Conservation (phyloP, 108 stramenopile genomes). For the Pseudonitzschia multistriata region DNA sequence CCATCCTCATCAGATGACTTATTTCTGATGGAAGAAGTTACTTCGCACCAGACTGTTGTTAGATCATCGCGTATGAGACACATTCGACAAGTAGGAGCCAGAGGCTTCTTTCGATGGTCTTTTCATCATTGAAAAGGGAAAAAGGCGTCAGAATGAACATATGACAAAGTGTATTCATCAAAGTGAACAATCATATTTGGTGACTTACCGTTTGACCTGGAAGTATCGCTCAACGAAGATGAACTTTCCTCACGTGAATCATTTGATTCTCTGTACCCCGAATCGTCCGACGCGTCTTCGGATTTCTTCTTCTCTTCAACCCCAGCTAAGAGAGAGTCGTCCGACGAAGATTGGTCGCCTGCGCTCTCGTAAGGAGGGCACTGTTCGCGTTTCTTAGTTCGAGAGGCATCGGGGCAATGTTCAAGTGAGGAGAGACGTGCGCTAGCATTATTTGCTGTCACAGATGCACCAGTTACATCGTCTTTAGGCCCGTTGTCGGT, state of each 20-base stretch:
- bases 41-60: constrained; percentile 85
- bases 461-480: constrained; percentile 81
- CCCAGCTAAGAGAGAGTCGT: constrained; percentile 48
- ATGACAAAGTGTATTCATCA: not conserved
- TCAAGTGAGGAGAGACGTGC: constrained; percentile 74
- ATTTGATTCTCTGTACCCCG: constrained; percentile 77
- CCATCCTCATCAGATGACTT: constrained; percentile 41
- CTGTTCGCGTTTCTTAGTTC: constrained; percentile 19
- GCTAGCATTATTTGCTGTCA: constrained; percentile 84
- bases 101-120: constrained; percentile 48
- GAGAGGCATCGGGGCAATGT: constrained; percentile 39
- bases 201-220: constrained; percentile 48
- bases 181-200: not conserved
- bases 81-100: constrained; percentile 71
- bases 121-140: not conserved
- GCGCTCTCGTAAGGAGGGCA: constrained; percentile 22
- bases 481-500: constrained; percentile 55
- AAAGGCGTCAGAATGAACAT: not conserved
- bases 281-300: constrained; percentile 67
- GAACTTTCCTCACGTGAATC: constrained; percentile 72
- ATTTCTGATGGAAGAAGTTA: constrained; percentile 76
- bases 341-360: constrained; percentile 55
- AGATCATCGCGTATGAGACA: constrained; percentile 75
- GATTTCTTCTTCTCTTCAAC: constrained; percentile 45
- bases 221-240: constrained; percentile 48